phyloP scores from a whole-genome alignment of 305 asterid genomes.

The Fraxinus velutina region DNA sequence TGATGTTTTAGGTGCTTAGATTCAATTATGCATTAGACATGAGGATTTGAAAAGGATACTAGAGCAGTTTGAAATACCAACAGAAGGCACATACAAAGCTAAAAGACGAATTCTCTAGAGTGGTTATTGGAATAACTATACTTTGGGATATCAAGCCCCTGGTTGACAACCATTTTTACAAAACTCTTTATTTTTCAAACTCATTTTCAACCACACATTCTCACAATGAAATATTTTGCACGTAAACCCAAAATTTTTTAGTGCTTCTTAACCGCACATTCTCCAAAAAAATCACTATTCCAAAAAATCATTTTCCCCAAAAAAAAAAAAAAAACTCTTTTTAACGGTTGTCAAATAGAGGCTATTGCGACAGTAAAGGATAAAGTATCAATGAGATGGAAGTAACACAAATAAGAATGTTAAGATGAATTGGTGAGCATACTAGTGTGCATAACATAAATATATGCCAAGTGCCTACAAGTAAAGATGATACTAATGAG shows the following conservation, averaged over 20 bases:
- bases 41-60: not conserved
- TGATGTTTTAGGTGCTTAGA: not conserved
- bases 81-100: not conserved
- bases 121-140: not conserved
- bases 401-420: not conserved
- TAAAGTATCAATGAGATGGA: not conserved
- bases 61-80: not conserved
- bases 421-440: not conserved
- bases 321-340: too few species aligned
- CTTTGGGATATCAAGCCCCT: not conserved
- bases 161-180: too few species aligned
- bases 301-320: too few species aligned
- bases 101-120: not conserved
- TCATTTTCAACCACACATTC: too few species aligned
- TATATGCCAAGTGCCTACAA: not conserved
- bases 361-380: not conserved
- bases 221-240: too few species aligned
- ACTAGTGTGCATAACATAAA: not conserved
- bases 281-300: too few species aligned
- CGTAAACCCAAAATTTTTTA: too few species aligned
- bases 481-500: not conserved
- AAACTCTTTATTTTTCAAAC: too few species aligned
- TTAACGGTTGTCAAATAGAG: too few species aligned
- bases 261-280: too few species aligned
- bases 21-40: not conserved